Percentiles rank a stretch among this genome's conserved stretches.
These are phyloP conservation scores for Sclerospora graminicola DNA, from an alignment of 352 stramenopile species.

Conservation along the genomic window DNA sequence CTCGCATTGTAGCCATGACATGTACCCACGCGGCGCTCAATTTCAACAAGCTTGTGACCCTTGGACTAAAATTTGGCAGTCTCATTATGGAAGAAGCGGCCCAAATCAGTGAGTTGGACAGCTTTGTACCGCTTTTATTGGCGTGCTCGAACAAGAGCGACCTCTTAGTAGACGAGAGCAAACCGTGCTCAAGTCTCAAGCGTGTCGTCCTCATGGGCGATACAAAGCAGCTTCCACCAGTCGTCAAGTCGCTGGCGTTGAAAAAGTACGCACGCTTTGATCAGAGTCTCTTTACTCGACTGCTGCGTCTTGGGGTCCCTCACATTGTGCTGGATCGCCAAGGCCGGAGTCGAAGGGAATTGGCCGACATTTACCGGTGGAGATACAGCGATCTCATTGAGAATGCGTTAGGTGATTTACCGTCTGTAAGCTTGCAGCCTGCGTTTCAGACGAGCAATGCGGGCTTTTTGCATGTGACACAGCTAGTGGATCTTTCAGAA, in stretches of 20 bases:
- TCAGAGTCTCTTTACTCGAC: conserved; percentile 91
- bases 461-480: conserved; percentile 83
- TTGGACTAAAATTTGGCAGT: conserved; percentile 79
- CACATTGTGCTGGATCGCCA: conserved; percentile 88
- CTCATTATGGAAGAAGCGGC: conserved; percentile 94
- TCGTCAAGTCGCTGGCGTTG: conserved; percentile 86
- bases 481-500: conserved; percentile 81
- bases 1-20: conserved; percentile 92
- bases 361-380: conserved; percentile 86
- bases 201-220: conserved; percentile 93
- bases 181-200: conserved; percentile 56
- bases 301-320: conserved; percentile 90
- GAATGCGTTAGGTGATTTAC: conserved; percentile 18
- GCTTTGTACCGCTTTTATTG: conserved; percentile 87
- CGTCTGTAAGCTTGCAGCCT: conserved; percentile 5
- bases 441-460: conserved; percentile 68
- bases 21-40: conserved; percentile 91
- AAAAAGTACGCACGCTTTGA: conserved; percentile 87
- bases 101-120: conserved; percentile 92
- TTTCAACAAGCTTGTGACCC: conserved; percentile 68
- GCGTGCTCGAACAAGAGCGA: conserved; percentile 32
- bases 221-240: conserved; percentile 86
- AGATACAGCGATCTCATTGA: conserved; percentile 33
- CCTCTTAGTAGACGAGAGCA: background rate
- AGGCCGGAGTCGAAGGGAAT: conserved; percentile 75